Base-by-base conservation (phyloP, 257 asterid species). In the Knoxia roxburghii region DNA sequence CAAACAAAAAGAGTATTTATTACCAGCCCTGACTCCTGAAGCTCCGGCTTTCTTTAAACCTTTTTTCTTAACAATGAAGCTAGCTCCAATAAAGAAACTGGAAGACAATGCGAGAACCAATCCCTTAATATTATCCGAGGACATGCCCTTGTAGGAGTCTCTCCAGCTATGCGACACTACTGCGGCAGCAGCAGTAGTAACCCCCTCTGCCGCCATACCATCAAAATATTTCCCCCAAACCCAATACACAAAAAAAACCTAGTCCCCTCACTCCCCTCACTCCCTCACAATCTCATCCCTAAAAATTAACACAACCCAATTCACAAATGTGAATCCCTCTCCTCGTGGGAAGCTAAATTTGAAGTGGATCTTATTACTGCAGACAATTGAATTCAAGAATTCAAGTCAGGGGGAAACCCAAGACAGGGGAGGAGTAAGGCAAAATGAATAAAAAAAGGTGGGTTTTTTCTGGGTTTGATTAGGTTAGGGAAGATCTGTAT, bases 61-160 rank as follows among this genome's bases (percentile, higher is more conserved):
- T 67, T 89, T 89, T 70, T 89, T 89, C 95, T 89, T 89, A 69
- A 89, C 94, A 70, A 89, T 89, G 83, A 89, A 89, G 90, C 97
- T 89, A 49, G 91, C 89, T 10, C 97, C 97, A 57, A 89, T 89
- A 65, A 89, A 89, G 59, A 84, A 33, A 64, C 97, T 87, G 76
- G 97, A 89, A 55, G 97, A 89, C 80, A 89, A 79, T 43, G 87
- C 97, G 52, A 89, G 77, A 43, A 87, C 80, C 79, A 89, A 77
- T 14, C 97, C 97, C 80, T 89, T 89, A 1, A 87, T 74, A 71
- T 89, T 89, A 50, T 87, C 97, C 24, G 91, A 80, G 7, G 96
- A 87, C 89, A 87, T 89, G 33, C 94, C 97, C 80, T 59, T 85
- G 65, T 86, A 87, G 9, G 85, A 76, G 70, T 75, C 87, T 61